phyloP scores from a whole-genome alignment of 495 filamentous ascomycete species.

The Staphylotrichum longicolle region DNA sequence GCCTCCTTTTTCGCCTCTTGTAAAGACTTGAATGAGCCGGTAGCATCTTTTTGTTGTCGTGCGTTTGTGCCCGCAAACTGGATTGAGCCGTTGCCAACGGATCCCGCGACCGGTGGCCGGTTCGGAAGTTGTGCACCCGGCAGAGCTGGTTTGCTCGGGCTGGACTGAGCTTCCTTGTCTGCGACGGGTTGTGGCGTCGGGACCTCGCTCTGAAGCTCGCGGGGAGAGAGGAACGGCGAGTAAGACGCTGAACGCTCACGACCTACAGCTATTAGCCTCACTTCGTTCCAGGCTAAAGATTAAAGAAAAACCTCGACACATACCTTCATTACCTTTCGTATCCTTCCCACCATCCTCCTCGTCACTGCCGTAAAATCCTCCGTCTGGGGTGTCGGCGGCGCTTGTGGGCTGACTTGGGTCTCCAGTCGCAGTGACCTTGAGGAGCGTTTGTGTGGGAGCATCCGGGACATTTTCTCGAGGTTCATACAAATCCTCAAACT shows the following conservation, averaged over 20 bases:
- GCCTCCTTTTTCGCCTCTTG: conserved; percentile 63
- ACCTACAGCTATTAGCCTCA: conserved; percentile 19
- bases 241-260: conserved; percentile 51
- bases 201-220: conserved; percentile 38
- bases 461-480: conserved; percentile 27
- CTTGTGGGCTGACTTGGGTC: conserved; percentile 24
- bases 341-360: conserved; percentile 28
- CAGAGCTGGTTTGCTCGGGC: not conserved
- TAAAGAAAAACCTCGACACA: not conserved
- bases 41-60: conserved; percentile 6
- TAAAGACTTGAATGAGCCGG: conserved; percentile 30
- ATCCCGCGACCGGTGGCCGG: not conserved
- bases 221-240: conserved; percentile 51
- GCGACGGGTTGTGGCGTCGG: conserved; percentile 17
- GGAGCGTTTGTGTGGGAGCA: conserved; percentile 3
- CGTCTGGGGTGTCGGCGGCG: conserved; percentile 31
- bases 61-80: not conserved
- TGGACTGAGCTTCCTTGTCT: not conserved
- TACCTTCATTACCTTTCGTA: conserved; percentile 10
- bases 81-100: not conserved
- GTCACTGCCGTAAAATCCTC: conserved; percentile 32
- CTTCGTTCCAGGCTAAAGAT: not conserved
- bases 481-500: conserved; percentile 51
- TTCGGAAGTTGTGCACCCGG: conserved; percentile 15
- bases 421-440: conserved; percentile 11